Conservation (phyloP, 768 basidiomycete species). For the Auriscalpium vulgare region DNA sequence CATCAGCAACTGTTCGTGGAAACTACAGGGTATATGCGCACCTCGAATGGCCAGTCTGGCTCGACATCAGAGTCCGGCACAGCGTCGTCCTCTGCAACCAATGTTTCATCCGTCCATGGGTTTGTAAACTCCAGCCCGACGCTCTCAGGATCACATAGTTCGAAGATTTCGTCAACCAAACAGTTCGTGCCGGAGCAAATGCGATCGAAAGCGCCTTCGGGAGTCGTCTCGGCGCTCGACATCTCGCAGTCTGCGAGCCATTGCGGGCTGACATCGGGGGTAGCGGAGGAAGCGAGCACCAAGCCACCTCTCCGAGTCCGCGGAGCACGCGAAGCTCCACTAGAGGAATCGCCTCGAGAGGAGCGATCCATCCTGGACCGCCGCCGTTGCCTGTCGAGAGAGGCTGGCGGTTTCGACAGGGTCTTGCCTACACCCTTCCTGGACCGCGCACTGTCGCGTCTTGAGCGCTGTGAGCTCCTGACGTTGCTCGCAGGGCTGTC, state of each 20-base stretch:
- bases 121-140: not conserved
- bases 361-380: not conserved
- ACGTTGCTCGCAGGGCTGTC: not conserved
- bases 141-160: not conserved
- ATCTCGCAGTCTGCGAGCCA: too few relatives aligned
- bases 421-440: not conserved
- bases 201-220: too few relatives aligned
- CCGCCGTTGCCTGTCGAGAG: not conserved
- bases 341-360: too few relatives aligned
- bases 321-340: too few relatives aligned
- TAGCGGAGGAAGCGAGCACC: too few relatives aligned
- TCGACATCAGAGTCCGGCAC: conserved; percentile 13
- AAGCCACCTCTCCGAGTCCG: too few relatives aligned
- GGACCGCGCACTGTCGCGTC: not conserved
- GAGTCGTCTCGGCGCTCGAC: too few relatives aligned
- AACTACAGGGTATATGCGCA: conserved; percentile 1
- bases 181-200: too few relatives aligned
- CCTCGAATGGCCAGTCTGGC: conserved; percentile 11
- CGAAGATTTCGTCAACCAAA: not conserved
- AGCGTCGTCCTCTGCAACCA: conserved; percentile 2
- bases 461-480: not conserved
- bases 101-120: not conserved
- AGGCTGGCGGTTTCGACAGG: not conserved
- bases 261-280: too few relatives aligned
- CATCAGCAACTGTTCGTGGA: not conserved